Evolutionary conservation across 805 yeast species (phyloP).

Genomic region (Osmozyma mogii): DNA sequence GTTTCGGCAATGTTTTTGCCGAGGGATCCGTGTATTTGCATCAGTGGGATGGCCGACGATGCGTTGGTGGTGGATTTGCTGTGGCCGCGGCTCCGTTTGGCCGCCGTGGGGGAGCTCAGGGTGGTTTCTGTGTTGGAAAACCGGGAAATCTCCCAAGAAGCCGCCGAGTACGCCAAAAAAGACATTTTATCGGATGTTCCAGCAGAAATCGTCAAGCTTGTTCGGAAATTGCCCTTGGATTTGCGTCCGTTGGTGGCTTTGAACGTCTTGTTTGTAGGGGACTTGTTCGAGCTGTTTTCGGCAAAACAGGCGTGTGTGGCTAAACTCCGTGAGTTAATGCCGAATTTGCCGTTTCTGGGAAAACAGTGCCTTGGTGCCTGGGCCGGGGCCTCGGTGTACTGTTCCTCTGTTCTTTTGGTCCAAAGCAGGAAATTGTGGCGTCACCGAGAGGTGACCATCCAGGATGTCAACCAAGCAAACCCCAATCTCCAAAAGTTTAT

Average conservation of each 20-base stretch:
- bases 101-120: slow-evolving; percentile 7
- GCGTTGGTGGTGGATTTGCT: slow-evolving; percentile 8
- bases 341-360: slow-evolving; percentile 3
- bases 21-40: slow-evolving; percentile 6
- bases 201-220: background rate
- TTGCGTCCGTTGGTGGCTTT: slow-evolving; percentile 5
- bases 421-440: slow-evolving; percentile 4
- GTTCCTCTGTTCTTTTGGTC: slow-evolving; percentile 11
- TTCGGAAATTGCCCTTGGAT: slow-evolving; percentile 3
- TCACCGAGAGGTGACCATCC: slow-evolving; percentile 10
- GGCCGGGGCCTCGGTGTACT: slow-evolving; percentile 14
- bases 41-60: slow-evolving; percentile 8
- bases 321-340: slow-evolving; percentile 1
- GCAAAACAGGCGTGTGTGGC: background rate
- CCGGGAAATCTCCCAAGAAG: slow-evolving; percentile 7
- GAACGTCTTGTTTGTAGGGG: slow-evolving; percentile 9
- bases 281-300: slow-evolving; percentile 1
- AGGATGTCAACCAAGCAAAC: slow-evolving; percentile 6
- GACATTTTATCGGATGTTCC: background rate
- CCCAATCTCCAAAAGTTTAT: background rate
- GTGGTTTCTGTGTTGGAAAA: slow-evolving; percentile 1
- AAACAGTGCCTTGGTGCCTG: slow-evolving; percentile 11
- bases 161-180: slow-evolving; percentile 4
- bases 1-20: slow-evolving; percentile 10
- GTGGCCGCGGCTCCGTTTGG: slow-evolving; percentile 8